Percentiles rank a stretch among this genome's conserved stretches.
These are phyloP conservation scores for Nepenthes gracilis DNA, from an alignment of 148 eudicot species.

Conservation along the genomic window DNA sequence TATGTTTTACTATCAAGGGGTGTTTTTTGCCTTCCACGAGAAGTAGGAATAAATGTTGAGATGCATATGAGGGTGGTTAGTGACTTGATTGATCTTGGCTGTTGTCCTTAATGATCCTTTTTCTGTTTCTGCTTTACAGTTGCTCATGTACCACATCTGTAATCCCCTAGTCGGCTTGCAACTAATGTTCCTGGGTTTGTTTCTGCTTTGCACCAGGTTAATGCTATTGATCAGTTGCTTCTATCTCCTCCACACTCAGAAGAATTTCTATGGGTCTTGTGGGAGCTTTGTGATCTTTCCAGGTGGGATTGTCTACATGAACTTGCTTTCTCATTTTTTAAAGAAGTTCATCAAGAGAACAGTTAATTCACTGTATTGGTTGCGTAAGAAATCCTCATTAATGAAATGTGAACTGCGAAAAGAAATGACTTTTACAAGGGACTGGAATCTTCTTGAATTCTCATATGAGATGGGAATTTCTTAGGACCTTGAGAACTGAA, in stretches of 20 bases:
- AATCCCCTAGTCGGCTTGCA: too few relatives aligned
- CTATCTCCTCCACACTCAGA: constrained; percentile 50
- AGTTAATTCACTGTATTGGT: too few relatives aligned
- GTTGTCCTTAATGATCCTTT: not conserved
- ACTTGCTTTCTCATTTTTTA: constrained; percentile 8
- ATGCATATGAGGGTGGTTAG: constrained; percentile 89
- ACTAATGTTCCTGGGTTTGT: constrained; percentile 5
- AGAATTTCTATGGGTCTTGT: constrained; percentile 74
- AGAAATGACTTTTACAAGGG: too few relatives aligned
- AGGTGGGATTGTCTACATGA: constrained; percentile 34
- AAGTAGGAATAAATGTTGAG: constrained; percentile 65
- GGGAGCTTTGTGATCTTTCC: constrained; percentile 94
- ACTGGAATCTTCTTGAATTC: too few relatives aligned
- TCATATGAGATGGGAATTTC: too few relatives aligned
- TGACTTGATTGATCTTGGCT: constrained; percentile 8
- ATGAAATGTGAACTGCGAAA: too few relatives aligned
- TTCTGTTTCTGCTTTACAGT: constrained; percentile 1
- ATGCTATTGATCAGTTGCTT: constrained; percentile 65
- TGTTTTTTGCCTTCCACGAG: constrained; percentile 56
- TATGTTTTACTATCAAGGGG: constrained; percentile 69
- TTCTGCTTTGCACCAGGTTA: constrained; percentile 33
- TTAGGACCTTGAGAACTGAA: too few relatives aligned
- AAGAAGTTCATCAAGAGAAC: too few relatives aligned
- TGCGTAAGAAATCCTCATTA: too few relatives aligned
- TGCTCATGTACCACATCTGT: not conserved